Conservation (phyloP, 2,329 filamentous ascomycete species). For the Emericellopsis cladophorae region DNA sequence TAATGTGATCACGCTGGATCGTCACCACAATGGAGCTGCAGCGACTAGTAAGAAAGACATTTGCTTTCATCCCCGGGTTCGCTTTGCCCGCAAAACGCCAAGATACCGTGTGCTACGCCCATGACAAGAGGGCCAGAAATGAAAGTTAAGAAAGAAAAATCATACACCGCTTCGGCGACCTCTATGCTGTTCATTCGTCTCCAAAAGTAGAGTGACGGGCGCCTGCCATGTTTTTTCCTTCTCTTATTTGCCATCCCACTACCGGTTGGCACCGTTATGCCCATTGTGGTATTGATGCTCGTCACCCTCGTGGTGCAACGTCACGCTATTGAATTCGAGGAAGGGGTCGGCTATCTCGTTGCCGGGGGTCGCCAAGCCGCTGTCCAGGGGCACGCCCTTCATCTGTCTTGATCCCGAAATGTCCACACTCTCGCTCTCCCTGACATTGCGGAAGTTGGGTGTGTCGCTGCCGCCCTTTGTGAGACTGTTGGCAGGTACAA, state of each 20-base stretch:
- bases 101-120: too few relatives aligned
- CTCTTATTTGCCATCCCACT: neutral
- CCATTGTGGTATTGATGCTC: constrained; percentile 21
- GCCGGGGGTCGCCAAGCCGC: constrained; percentile 72
- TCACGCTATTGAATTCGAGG: constrained; percentile 97
- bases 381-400: constrained; percentile 79
- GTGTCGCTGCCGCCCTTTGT: constrained; percentile 76
- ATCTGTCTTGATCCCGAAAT: constrained; percentile 48
- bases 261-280: neutral
- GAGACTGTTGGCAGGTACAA: constrained; percentile 64
- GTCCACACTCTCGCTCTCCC: constrained; percentile 92
- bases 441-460: constrained; percentile 94
- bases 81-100: too few relatives aligned
- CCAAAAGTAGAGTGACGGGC: too few relatives aligned
- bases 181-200: too few relatives aligned
- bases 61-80: too few relatives aligned
- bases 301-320: constrained; percentile 90
- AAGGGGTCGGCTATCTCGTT: constrained; percentile 81
- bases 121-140: too few relatives aligned
- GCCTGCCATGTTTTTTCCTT: too few relatives aligned
- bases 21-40: too few relatives aligned
- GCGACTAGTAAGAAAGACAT: too few relatives aligned
- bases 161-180: too few relatives aligned
- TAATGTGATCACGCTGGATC: too few relatives aligned
- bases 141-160: too few relatives aligned